Evolutionary conservation across 2,329 filamentous ascomycete genomes (phyloP).

Genomic region (Amauroascus niger): DNA sequence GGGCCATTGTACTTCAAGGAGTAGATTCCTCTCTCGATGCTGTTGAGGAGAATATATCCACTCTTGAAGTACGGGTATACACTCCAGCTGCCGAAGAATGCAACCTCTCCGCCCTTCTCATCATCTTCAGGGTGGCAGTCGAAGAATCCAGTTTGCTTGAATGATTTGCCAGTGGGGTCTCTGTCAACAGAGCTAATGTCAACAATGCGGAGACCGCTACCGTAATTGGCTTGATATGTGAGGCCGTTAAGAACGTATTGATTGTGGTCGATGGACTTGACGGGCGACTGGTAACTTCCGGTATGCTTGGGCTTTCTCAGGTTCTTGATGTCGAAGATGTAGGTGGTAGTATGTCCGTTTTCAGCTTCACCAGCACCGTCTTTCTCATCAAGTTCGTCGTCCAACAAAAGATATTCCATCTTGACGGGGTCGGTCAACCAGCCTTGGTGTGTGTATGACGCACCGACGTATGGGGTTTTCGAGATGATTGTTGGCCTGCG

Average conservation of each 20-base stretch:
- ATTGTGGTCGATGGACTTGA: conserved; percentile 42
- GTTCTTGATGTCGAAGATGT: conserved; percentile 43
- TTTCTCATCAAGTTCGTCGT: conserved; percentile 47
- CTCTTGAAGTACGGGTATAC: conserved; percentile 43
- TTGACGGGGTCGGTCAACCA: conserved; percentile 42
- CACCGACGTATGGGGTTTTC: conserved; percentile 47
- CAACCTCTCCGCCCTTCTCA: conserved; percentile 30
- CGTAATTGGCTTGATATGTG: conserved; percentile 45
- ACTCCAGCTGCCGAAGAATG: conserved; percentile 41
- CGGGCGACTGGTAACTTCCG: conserved; percentile 37
- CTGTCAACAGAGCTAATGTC: conserved; percentile 21
- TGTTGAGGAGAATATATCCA: conserved; percentile 45
- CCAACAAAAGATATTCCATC: conserved; percentile 42
- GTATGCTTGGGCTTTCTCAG: conserved; percentile 39
- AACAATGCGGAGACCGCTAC: conserved; percentile 37
- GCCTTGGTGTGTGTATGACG: conserved; percentile 51
- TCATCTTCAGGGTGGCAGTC: conserved; percentile 47
- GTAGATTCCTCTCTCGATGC: conserved; percentile 44
- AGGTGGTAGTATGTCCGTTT: conserved; percentile 42
- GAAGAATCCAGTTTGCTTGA: conserved; percentile 44
- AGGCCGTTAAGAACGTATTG: conserved; percentile 41
- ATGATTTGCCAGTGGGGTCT: conserved; percentile 39
- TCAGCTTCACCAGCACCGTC: conserved; percentile 33
- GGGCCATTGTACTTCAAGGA: conserved; percentile 34
- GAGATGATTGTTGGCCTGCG: conserved; percentile 39